Conservation (phyloP, 768 basidiomycete genomes). For the Boletus vinaceobasis region DNA sequence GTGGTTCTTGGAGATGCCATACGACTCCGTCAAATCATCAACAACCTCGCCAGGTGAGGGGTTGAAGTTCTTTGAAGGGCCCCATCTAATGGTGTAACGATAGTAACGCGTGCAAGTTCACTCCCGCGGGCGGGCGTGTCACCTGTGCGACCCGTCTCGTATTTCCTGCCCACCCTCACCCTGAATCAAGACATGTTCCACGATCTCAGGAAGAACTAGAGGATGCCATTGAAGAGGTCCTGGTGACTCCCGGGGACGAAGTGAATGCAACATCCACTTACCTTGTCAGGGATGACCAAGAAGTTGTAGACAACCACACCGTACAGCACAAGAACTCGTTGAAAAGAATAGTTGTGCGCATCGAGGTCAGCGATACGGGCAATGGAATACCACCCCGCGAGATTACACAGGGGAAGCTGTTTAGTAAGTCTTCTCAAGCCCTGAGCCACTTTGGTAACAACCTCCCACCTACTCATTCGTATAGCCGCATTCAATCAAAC, state of each 20-base stretch:
- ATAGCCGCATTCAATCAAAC: constrained; percentile 76
- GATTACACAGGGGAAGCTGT: constrained; percentile 66
- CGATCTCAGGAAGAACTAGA: constrained; percentile 4
- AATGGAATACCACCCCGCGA: constrained; percentile 62
- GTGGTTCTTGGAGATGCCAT: constrained; percentile 84
- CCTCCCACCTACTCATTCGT: constrained; percentile 3
- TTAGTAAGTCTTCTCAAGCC: constrained; percentile 48
- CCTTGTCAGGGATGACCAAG: background rate
- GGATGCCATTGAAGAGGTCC: constrained; percentile 24
- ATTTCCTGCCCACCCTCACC: constrained; percentile 23
- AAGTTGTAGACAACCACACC: background rate
- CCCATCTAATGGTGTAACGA: background rate
- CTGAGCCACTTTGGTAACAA: background rate
- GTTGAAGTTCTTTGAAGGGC: background rate
- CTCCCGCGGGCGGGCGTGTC: constrained; percentile 64
- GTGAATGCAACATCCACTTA: constrained; percentile 15
- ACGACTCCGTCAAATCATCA: constrained; percentile 75
- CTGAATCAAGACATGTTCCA: constrained; percentile 7
- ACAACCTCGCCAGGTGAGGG: constrained; percentile 71
- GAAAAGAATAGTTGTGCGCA: constrained; percentile 75
- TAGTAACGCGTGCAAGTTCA: constrained; percentile 81
- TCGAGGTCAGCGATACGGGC: constrained; percentile 79
- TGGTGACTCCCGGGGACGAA: constrained; percentile 33
- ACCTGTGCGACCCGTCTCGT: constrained; percentile 65
- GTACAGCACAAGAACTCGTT: constrained; percentile 22